Conservation (phyloP, 2,329 filamentous ascomycete genomes). For the Macrophomina phaseolina region DNA sequence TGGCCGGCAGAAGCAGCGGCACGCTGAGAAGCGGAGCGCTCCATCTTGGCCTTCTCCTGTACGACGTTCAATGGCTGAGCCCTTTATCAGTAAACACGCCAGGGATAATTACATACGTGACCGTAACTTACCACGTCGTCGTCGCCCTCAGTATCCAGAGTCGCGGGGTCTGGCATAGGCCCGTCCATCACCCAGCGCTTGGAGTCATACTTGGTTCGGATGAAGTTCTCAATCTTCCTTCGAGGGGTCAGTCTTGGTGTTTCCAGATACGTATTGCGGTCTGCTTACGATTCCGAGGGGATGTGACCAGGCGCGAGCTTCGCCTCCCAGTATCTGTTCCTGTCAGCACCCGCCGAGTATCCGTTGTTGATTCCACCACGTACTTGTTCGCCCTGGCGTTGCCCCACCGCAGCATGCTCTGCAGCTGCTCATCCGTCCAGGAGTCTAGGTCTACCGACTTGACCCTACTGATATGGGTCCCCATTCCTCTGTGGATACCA, state of each 20-base stretch:
- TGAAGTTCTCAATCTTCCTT: conserved; percentile 98
- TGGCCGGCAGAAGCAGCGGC: conserved; percentile 48
- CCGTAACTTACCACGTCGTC: conserved; percentile 74
- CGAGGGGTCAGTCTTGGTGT: conserved; percentile 17
- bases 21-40: conserved; percentile 63
- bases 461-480: conserved; percentile 96
- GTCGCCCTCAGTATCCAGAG: conserved; percentile 81
- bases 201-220: conserved; percentile 97
- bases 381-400: conserved; percentile 95
- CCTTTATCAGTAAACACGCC: background rate
- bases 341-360: conserved; percentile 35
- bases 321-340: conserved; percentile 80
- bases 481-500: conserved; percentile 98
- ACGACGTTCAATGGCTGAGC: conserved; percentile 68
- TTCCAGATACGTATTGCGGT: background rate
- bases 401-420: conserved; percentile 93
- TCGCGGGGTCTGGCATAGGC: conserved; percentile 88
- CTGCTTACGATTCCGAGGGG: conserved; percentile 77
- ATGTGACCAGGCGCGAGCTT: conserved; percentile 91
- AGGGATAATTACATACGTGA: conserved; percentile 33
- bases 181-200: conserved; percentile 99
- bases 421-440: conserved; percentile 97
- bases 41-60: conserved; percentile 72
- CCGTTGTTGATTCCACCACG: conserved; percentile 30
- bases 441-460: conserved; percentile 98